Conservation (phyloP, 176 grass and related monocot species). For the Miscanthus lutarioriparius region DNA sequence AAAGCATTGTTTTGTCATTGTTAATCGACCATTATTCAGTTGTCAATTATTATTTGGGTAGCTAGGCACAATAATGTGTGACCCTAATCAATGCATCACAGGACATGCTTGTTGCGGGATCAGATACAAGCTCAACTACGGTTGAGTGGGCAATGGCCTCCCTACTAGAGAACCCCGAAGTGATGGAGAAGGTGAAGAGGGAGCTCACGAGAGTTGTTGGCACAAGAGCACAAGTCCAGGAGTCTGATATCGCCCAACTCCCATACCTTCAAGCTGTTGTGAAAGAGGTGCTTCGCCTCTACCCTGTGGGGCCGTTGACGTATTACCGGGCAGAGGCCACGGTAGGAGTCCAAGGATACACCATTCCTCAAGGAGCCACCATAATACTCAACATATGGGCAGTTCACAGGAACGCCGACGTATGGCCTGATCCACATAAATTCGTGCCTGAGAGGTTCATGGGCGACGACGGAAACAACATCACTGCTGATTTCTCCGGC, state of each 20-base stretch:
- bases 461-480: not conserved
- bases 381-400: slow-evolving; percentile 54
- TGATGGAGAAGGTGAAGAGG: slow-evolving; percentile 17
- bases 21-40: too few relatives aligned
- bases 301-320: not conserved
- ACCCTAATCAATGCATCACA: not conserved
- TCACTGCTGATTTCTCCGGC: not conserved
- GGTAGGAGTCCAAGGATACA: slow-evolving; percentile 20
- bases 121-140: slow-evolving; percentile 31
- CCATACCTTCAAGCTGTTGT: slow-evolving; percentile 46
- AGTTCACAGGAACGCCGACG: not conserved
- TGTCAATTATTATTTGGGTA: too few relatives aligned
- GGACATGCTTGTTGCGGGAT: slow-evolving; percentile 40
- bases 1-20: too few relatives aligned
- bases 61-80: too few relatives aligned
- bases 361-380: slow-evolving; percentile 18
- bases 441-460: slow-evolving; percentile 54
- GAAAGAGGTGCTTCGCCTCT: slow-evolving; percentile 35
- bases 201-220: slow-evolving; percentile 24
- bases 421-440: slow-evolving; percentile 25
- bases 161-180: slow-evolving; percentile 4
- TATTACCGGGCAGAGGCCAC: not conserved
- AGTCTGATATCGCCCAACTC: slow-evolving; percentile 24
- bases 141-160: slow-evolving; percentile 44
- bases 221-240: slow-evolving; percentile 24